Evolutionary conservation across 2,329 filamentous ascomycete species (phyloP).

Genomic region (Phaeomoniella chlamydospora): DNA sequence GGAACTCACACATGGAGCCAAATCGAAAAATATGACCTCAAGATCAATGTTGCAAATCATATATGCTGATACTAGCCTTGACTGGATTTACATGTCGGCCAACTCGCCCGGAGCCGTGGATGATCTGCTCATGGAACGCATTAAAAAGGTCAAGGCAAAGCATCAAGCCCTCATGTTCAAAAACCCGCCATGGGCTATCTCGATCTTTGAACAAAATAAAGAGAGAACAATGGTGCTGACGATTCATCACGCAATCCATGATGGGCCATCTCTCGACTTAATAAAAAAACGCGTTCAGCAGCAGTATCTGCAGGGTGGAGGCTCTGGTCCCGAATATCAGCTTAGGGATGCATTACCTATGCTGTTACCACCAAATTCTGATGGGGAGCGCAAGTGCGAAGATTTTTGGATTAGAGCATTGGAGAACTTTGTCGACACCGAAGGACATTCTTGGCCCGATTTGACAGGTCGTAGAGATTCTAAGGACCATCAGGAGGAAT

Average conservation of each 20-base stretch:
- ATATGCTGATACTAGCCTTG: not conserved
- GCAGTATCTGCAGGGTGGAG: not conserved
- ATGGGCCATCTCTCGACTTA: conserved; percentile 16
- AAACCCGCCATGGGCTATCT: not conserved
- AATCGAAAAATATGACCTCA: no score
- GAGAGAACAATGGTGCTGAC: conserved; percentile 19
- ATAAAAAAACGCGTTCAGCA: conserved; percentile 14
- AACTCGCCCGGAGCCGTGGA: no score
- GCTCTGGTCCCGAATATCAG: not conserved
- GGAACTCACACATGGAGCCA: no score
- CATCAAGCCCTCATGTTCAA: not conserved
- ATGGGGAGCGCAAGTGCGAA: not conserved
- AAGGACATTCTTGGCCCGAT: no score
- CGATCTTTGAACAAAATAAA: conserved; percentile 10
- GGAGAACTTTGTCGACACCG: no score
- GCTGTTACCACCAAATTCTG: no score
- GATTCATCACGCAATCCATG: conserved; percentile 19
- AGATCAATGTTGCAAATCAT: not conserved
- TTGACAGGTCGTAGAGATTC: no score
- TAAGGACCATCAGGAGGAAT: no score
- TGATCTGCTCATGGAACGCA: no score
- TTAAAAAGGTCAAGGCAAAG: not conserved
- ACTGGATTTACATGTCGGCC: not conserved
- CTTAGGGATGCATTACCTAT: not conserved
- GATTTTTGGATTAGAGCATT: not conserved